A percentile compares a stretch with the other conserved stretches of the same genome.
Evolutionary conservation across 2,329 filamentous ascomycete species (phyloP).

Genomic region (Aspergillus awamori): DNA sequence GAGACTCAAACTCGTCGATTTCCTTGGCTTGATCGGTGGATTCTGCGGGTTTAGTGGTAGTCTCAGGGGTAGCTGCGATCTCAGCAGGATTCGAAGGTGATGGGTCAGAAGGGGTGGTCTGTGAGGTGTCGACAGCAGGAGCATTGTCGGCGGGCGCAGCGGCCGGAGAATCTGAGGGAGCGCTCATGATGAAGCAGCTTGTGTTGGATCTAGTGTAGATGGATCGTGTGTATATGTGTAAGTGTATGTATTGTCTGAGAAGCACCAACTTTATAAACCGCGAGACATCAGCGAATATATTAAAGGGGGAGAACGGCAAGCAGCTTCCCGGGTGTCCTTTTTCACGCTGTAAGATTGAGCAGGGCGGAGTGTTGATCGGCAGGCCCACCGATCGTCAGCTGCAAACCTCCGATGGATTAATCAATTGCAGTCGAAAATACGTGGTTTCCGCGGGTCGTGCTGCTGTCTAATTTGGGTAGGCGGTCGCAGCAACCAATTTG

Average conservation of each 20-base stretch:
- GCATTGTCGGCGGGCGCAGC: conserved; percentile 4
- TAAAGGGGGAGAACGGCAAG: not conserved
- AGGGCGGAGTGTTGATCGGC: conserved; percentile 17
- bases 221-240: not conserved
- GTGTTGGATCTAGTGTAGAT: not conserved
- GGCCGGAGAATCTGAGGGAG: conserved; percentile 15
- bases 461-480: not conserved
- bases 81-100: not conserved
- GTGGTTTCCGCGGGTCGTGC: not conserved
- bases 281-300: not conserved
- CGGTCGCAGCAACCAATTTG: not conserved
- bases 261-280: not conserved
- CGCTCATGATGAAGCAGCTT: conserved; percentile 16
- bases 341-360: conserved; percentile 6
- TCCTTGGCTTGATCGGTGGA: conserved; percentile 9
- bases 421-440: not conserved
- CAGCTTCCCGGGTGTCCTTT: conserved; percentile 2
- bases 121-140: conserved; percentile 9
- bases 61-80: not conserved
- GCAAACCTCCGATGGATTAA: not conserved
- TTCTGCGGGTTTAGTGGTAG: conserved; percentile 10
- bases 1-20: conserved; percentile 24
- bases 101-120: conserved; percentile 11
- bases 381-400: conserved; percentile 20
- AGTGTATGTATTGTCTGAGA: not conserved